phyloP scores from a whole-genome alignment of 108 stramenopile genomes.

The Cylindrotheca closterium region DNA sequence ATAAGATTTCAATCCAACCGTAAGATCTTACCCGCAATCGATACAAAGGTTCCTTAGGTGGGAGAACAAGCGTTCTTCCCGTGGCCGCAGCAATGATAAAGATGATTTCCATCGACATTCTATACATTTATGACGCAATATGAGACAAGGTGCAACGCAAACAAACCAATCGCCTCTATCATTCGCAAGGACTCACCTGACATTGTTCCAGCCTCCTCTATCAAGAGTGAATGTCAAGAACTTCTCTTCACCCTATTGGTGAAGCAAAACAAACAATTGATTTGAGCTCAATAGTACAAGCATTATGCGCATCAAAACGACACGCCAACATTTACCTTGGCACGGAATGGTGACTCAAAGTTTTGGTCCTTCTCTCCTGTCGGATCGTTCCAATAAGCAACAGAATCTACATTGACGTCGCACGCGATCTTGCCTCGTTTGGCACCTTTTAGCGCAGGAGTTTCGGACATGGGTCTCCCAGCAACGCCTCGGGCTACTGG shows the following conservation, averaged over 20 bases:
- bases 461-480: conserved; percentile 64
- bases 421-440: conserved; percentile 66
- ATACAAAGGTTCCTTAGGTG: conserved; percentile 84
- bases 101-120: conserved; percentile 82
- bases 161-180: not conserved
- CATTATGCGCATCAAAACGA: not conserved
- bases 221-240: conserved; percentile 76
- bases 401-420: conserved; percentile 71
- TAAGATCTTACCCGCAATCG: conserved; percentile 25
- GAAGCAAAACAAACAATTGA: conserved; percentile 5
- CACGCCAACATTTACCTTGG: conserved; percentile 2
- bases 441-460: conserved; percentile 75
- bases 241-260: conserved; percentile 24
- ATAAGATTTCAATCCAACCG: not conserved
- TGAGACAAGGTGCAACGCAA: not conserved
- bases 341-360: conserved; percentile 64
- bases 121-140: conserved; percentile 11
- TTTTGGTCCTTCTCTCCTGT: conserved; percentile 48
- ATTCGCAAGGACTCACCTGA: not conserved
- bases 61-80: conserved; percentile 86
- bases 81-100: conserved; percentile 81
- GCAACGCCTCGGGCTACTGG: conserved; percentile 65
- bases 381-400: conserved; percentile 86
- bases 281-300: conserved; percentile 13
- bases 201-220: conserved; percentile 78